A percentile compares a stretch with the other conserved stretches of the same genome.
phyloP scores from a whole-genome alignment of 2,329 filamentous ascomycete genomes.

The Neofusicoccum parvum region DNA sequence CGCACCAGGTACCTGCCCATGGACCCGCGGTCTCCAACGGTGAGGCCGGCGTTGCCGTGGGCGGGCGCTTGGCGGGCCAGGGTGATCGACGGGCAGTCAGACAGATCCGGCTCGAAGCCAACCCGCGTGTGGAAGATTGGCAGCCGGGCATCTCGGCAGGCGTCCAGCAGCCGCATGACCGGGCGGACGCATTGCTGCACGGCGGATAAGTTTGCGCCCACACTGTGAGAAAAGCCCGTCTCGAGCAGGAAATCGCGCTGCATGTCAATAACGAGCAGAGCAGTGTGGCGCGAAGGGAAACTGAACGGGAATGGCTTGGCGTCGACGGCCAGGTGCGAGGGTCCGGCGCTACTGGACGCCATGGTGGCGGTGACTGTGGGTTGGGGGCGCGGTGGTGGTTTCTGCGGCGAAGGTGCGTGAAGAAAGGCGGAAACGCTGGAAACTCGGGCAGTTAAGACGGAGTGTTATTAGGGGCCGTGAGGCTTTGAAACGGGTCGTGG shows the following conservation, averaged over 20 bases:
- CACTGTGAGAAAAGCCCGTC: constrained; percentile 55
- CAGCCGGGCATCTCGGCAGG: constrained; percentile 47
- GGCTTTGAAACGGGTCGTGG: constrained; percentile 13
- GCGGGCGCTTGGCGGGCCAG: constrained; percentile 51
- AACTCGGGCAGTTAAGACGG: not conserved
- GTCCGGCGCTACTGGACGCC: not conserved
- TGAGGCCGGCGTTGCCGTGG: constrained; percentile 46
- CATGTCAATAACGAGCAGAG: constrained; percentile 56
- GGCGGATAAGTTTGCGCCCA: constrained; percentile 47
- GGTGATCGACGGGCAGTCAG: constrained; percentile 57
- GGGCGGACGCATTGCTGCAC: constrained; percentile 44
- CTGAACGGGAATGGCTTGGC: constrained; percentile 52
- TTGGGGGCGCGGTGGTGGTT: not conserved
- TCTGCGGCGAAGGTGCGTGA: not conserved
- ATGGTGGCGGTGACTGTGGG: not conserved
- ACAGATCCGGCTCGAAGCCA: constrained; percentile 54
- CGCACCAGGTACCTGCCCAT: constrained; percentile 57
- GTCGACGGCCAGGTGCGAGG: constrained; percentile 25
- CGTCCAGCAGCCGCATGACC: constrained; percentile 46
- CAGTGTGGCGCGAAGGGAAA: constrained; percentile 51
- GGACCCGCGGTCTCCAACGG: constrained; percentile 56
- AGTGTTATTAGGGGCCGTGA: constrained; percentile 16
- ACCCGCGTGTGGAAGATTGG: constrained; percentile 54
- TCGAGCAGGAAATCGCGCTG: constrained; percentile 55
- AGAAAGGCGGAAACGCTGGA: not conserved